Evolutionary conservation across 2,329 filamentous ascomycete species (phyloP), one percentile per base, ranked within the genome.

Genomic region (Verticillium klebahnii): DNA sequence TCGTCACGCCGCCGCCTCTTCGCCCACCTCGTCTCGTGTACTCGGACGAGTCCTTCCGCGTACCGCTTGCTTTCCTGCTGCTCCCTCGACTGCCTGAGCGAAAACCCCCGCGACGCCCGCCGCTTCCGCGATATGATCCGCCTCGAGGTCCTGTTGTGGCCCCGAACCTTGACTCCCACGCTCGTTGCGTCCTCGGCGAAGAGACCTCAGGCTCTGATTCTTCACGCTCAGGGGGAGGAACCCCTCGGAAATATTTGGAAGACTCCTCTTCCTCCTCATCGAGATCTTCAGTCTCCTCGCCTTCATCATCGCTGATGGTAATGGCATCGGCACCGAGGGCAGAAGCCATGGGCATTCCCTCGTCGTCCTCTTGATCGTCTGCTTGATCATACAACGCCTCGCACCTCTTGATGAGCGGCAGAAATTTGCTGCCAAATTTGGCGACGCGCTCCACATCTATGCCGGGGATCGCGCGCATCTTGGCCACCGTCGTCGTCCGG

Each of bases 381-480:
- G 85, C 83, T 56, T 82, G 78, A 36, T 74, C 72, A 66, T 85
- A 87, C 45, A 77, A 74, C 0, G 68, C 63, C 34, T 81, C 74
- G 65, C 79, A 81, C 15, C 76, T 74, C 59, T 77, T 75, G 56
- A 93, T 76, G 5, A 92, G 72, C 1, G 80, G 77, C 40, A 90
- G 71, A 64, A 94, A 86, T 60, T 78, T 80, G 37, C 74, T 76
- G 8, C 90, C 90, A 69, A 88, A 86, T 2, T 78, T 77, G 55
- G 79, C 71, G 29, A 92, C 88, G 69, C 86, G 89, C 31, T 86
- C 84, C 1, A 71, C 65, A 60, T 89, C 82, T 62, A 93, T 88
- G 11, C 82, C 84, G 0, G 81, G 81, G 57, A 94, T 89, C 9
- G 74, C 73, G 36, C 75, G 77, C 86, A 95, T 90, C 62, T 86